phyloP scores from a whole-genome alignment of 2,329 filamentous ascomycete species.

The Sporothrix brunneoviolacea region DNA sequence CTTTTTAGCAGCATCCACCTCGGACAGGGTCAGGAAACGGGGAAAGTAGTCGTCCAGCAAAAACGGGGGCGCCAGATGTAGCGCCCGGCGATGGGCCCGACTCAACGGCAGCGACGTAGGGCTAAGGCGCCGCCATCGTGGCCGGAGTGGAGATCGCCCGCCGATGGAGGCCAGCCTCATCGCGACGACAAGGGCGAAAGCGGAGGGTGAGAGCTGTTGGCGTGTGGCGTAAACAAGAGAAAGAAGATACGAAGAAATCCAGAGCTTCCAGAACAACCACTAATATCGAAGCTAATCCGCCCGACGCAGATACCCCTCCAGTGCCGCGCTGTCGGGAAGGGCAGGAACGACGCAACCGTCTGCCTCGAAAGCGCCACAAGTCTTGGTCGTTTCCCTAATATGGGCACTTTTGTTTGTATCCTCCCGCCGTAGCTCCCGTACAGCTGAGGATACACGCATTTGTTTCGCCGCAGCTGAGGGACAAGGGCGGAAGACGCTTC shows the following conservation, averaged over 20 bases:
- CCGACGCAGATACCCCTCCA: not conserved
- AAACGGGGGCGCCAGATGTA: conserved; percentile 57
- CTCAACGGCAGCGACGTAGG: not conserved
- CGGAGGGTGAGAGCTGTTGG: not conserved
- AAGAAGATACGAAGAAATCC: not conserved
- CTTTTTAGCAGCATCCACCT: conserved; percentile 65
- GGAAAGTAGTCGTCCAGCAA: conserved; percentile 69
- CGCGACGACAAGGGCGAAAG: not conserved
- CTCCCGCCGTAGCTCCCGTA: too few species aligned
- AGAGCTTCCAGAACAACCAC: conserved; percentile 3
- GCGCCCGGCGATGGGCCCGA: conserved; percentile 16
- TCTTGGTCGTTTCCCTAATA: too few species aligned
- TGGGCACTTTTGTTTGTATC: too few species aligned
- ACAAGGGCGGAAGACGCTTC: too few species aligned
- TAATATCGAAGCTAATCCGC: conserved; percentile 1
- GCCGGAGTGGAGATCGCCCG: not conserved
- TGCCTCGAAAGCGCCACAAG: too few species aligned
- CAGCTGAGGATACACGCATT: too few species aligned
- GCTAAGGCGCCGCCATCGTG: not conserved
- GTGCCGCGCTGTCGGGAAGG: too few species aligned
- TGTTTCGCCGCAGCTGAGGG: too few species aligned
- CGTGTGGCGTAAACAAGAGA: too few species aligned
- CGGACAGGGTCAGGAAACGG: conserved; percentile 62
- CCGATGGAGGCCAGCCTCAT: not conserved
- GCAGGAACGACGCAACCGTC: not conserved